Conservation (phyloP, 163 green algal genomes). For the Prototheca cutis region DNA sequence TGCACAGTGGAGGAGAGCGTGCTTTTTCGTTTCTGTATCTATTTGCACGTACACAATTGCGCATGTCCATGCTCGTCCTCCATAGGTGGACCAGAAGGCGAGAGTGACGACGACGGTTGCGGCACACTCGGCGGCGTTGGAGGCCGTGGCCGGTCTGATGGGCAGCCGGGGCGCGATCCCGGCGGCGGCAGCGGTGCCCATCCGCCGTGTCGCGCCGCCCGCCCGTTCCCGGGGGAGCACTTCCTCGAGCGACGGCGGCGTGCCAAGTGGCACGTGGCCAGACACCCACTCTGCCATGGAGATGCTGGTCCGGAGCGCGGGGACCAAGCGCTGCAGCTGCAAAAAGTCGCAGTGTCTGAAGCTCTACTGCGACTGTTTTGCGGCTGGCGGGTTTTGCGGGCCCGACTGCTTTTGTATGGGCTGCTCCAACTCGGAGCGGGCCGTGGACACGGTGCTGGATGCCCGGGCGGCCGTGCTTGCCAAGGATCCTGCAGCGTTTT, state of each 20-base stretch:
- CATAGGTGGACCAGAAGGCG: no score
- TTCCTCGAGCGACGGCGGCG: no score
- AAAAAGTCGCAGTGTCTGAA: conserved; percentile 94
- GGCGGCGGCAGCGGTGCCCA: background rate
- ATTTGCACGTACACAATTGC: no score
- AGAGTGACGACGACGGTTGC: no score
- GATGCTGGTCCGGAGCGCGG: conserved; percentile 47
- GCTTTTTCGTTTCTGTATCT: no score
- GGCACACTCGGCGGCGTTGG: no score
- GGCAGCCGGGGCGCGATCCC: background rate
- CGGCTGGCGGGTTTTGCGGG: conserved; percentile 51
- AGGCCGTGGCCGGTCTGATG: background rate
- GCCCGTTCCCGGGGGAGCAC: background rate
- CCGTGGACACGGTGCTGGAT: conserved; percentile 27
- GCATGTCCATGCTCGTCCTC: no score
- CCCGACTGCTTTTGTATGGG: conserved; percentile 48
- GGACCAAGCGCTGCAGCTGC: conserved; percentile 61
- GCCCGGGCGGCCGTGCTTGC: conserved; percentile 36
- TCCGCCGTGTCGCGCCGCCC: no score
- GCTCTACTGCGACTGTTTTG: conserved; percentile 88
- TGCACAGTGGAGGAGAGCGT: no score
- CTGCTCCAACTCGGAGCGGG: conserved; percentile 55
- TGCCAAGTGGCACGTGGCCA: conserved; percentile 12
- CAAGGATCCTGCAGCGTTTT: conserved; percentile 61
- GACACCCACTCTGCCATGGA: no score